Base-by-base conservation (phyloP, 768 basidiomycete species). In the Amyloporia xantha region DNA sequence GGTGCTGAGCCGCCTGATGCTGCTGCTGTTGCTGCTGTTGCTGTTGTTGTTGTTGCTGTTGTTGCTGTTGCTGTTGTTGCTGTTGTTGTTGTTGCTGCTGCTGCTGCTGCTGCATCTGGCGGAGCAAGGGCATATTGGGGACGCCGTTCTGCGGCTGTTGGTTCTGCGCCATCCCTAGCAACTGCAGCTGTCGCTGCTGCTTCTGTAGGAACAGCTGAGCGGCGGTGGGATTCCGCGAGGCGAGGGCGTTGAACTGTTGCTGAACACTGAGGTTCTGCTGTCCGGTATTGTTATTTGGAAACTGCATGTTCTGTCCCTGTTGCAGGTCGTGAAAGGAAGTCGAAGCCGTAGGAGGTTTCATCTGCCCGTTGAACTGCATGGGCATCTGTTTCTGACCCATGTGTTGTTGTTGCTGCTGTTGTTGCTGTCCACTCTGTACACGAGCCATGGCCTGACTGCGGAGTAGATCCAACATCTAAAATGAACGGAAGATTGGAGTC, bases 111-210 rank as follows among this genome's bases (percentile, higher is more conserved):
- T 55, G 56, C 7, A 53, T 11, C 17, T 50, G 56, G 26, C 52
- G n/a, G 55, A 12, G 55, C 15, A 5, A 54, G 44, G 7, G 51
- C 50, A 23, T 42, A n/a, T n/a, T 43, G 12, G 41, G 40, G 3
- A 41, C 12, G 25, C 21, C 47, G 50, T 49, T 51, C 39, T 55
- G 54, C 38, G 54, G 54, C 38, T 55, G 56, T 38, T 61, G 61
- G 11, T 46, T 51, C 44, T 59, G 58, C 17, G 52, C 58, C n/a
- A 56, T 41, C 15, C 54, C 47, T 48, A 62, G 54, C 38, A 64
- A 49, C 30, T 58, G 50, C 21, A 64, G 54, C 41, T 64, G 62
- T 3, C 62, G 57, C 23, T 27, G 25, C 27, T 50, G 23, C 13
- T 19, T 21, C 28, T 42, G 25, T 19, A 21, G 27, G 23, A 11